Conservation (phyloP, 805 yeast genomes). For the Spathaspora girioi region DNA sequence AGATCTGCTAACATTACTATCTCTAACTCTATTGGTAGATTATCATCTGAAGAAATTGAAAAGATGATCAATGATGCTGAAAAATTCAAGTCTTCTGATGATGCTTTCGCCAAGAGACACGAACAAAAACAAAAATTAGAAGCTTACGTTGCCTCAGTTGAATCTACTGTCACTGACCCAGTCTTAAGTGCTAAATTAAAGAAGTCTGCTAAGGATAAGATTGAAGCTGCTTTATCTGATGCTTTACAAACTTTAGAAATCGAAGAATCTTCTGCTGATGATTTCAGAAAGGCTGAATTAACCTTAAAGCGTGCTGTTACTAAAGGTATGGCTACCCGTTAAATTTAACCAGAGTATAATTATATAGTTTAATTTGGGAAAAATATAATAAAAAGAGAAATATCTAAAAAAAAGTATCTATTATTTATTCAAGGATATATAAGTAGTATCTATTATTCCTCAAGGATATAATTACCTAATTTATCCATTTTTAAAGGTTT, state of each 20-base stretch:
- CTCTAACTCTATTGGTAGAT: constrained; percentile 49
- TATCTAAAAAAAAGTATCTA: too few relatives aligned
- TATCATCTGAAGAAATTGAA: constrained; percentile 47
- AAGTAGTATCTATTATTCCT: constrained; percentile 28
- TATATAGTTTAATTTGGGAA: constrained; percentile 3
- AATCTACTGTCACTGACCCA: constrained; percentile 97
- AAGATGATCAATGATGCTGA: constrained; percentile 48
- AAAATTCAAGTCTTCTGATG: constrained; percentile 92
- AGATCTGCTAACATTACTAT: constrained; percentile 49
- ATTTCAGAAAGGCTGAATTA: constrained; percentile 98
- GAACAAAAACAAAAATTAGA: constrained; percentile 99
- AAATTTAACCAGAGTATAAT: constrained; percentile 32
- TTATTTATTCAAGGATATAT: too few relatives aligned
- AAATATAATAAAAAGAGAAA: constrained; percentile 3
- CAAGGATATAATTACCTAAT: constrained; percentile 75
- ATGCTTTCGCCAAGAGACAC: constrained; percentile 98
- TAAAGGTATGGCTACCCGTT: constrained; percentile 98
- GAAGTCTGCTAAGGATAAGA: constrained; percentile 95
- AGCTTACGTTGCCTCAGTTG: constrained; percentile 95
- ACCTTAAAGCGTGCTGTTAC: constrained; percentile 98
- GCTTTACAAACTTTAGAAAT: constrained; percentile 97
- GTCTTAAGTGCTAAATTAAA: constrained; percentile 95
- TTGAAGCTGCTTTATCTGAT: constrained; percentile 96
- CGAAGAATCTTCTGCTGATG: constrained; percentile 95
- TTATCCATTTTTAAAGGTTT: constrained; percentile 74